Base-by-base conservation (phyloP, 78 protist genomes). In the Planoprotostelium fungivorum region DNA sequence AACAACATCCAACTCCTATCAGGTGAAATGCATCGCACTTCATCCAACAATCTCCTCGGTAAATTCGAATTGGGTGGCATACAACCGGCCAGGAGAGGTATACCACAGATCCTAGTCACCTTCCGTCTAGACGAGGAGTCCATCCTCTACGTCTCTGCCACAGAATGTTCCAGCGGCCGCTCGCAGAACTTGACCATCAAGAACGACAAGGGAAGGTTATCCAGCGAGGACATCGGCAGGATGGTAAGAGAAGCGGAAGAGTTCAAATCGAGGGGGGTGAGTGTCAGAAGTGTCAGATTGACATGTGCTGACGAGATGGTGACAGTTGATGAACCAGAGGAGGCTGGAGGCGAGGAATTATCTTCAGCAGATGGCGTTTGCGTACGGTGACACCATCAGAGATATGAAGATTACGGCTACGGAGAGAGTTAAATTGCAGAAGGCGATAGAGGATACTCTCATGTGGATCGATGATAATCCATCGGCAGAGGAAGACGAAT, bases 91-190 rank as follows among this genome's bases (percentile, higher is more conserved):
- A 94, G 96, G 23, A 95, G 99, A 38, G 99, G 99, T 34, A 94
- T 95, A 34, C 99, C 99, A 31, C 96, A 99, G 95, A 97, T 98
- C 84, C 97, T 96, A 88, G 99, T 99, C 38, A 94, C 98, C 38
- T 97, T 97, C 98, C 98, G 97, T 93, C 88, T 98, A 37, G 99
- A 98, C 92, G 91, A 84, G 36, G 96, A 98, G 92, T 96, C 96
- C 38, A 97, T 99, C 91, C 94, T 99, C 73, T 84, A 86, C 51
- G 99, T 99, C 29, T 36, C 92, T 1, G 99, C 99, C 37, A 94
- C 84, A 88, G 99, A 98, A 90, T 95, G 96, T 95, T 98, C 96
- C 84, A 92, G 98, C 35, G 98, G 98, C 38, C 95, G 93, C 87
- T 35, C 38, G 35, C 94, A 98, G 88, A 0, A 37, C 89, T 98